A percentile compares a stretch with the other conserved stretches of the same genome.
phyloP scores from a whole-genome alignment of 192 early-diverging fungal species.

The Coemansia sp. region DNA sequence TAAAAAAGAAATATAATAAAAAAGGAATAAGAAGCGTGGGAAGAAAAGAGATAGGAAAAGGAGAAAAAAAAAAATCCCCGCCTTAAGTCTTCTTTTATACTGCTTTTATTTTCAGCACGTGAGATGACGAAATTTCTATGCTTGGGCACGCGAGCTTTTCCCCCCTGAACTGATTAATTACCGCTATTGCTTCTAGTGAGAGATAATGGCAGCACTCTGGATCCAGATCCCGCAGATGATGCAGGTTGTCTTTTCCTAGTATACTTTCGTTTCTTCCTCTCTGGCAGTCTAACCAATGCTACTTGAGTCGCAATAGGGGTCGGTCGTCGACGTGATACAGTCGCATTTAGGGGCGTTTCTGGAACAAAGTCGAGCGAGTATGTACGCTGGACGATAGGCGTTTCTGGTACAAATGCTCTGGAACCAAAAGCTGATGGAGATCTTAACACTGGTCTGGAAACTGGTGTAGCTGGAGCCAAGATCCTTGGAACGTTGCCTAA shows the following conservation, averaged over 20 bases:
- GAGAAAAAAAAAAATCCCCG: neutral
- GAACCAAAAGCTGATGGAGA: neutral
- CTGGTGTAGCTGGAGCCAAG: constrained; percentile 6
- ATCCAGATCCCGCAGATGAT: neutral
- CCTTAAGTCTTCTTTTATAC: neutral
- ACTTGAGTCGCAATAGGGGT: neutral
- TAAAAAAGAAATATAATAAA: neutral
- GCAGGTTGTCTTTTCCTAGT: neutral
- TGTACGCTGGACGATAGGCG: neutral
- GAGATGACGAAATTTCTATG: constrained; percentile 3
- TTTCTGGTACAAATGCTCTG: constrained; percentile 6
- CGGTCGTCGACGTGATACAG: neutral
- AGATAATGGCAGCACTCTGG: neutral
- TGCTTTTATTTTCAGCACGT: neutral
- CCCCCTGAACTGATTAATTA: neutral
- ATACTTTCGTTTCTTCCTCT: neutral
- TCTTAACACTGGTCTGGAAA: neutral
- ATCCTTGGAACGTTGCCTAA: neutral
- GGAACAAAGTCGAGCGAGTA: constrained; percentile 4
- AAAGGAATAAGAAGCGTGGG: neutral
- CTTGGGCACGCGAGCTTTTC: neutral
- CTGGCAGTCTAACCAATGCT: neutral
- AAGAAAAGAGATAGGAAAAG: neutral
- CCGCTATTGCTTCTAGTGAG: neutral
- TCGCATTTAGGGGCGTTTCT: neutral